Base-by-base conservation (phyloP, 805 yeast species). In the Komagataella ulmi region DNA sequence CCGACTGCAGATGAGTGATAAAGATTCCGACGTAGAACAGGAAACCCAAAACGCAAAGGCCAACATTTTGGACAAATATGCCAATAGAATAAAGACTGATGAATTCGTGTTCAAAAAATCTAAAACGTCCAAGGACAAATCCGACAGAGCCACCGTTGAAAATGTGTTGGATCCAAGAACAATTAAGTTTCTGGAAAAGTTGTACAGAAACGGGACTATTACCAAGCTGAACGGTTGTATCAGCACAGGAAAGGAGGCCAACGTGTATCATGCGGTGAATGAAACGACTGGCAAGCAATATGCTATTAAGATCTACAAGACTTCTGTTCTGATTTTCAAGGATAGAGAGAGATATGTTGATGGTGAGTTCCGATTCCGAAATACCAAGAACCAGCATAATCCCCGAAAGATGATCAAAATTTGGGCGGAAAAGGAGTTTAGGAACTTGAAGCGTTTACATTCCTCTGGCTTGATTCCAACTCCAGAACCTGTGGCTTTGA, bases 201-300 rank as follows among this genome's bases (percentile, higher is more conserved):
- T 93, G 64, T 83, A 88, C 65, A 86, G 82, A 61, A 83, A 86
- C 58, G 96, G 96, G 3, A 76, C 87, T 5, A 79, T 93, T 40
- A 80, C 93, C 2, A 80, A 85, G 57, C 83, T 93, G 59, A 88
- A 90, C 59, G 99, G 99, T 10, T 93, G 98, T 64, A 74, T 93
- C 49, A 82, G 93, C 59, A 93, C 99, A 0, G 99, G 99, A 49
- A 93, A 93, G 65, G 99, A 93, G 66, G 99, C 99, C n/a, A 93
- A 93, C 61, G 97, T 93, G 0, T 93, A 93, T 64, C 91, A 87
- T 62, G 97, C 95, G 10, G 70, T 62, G 17, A 67, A 72, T 52
- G 70, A 74, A 52, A 61, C 59, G 14, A 59, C 67, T 12, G 73
- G 71, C 54, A 74, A 71, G 55, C 96, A 80, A 59, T 82, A 72